phyloP scores from a whole-genome alignment of 345 rosid genomes.

The Linum trigynum region DNA sequence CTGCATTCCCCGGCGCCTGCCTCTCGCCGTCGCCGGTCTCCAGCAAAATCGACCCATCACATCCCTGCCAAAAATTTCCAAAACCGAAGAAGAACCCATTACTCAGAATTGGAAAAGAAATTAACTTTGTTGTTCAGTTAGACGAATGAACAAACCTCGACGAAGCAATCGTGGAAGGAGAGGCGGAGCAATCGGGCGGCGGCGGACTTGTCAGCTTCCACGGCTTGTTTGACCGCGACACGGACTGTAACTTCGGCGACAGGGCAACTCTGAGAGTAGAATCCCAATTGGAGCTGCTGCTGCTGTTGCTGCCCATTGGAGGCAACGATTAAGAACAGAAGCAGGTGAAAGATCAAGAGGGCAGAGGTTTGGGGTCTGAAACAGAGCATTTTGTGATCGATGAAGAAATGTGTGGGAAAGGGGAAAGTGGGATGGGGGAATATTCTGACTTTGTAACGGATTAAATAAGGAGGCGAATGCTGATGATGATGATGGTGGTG shows the following conservation, averaged over 20 bases:
- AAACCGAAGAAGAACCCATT: neutral
- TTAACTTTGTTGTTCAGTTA: neutral
- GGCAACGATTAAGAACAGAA: neutral
- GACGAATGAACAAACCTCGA: slow-evolving; percentile 30
- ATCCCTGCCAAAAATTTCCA: slow-evolving; percentile 36
- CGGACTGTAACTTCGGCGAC: slow-evolving; percentile 51
- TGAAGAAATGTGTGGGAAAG: too few species aligned
- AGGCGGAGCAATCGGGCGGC: slow-evolving; percentile 62
- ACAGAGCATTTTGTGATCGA: neutral
- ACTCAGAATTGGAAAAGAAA: neutral
- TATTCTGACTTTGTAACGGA: too few species aligned
- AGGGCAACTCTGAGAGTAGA: slow-evolving; percentile 52
- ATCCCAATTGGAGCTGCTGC: slow-evolving; percentile 40
- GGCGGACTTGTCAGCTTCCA: slow-evolving; percentile 26
- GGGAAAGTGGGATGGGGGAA: too few species aligned
- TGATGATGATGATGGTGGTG: too few species aligned
- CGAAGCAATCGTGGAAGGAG: slow-evolving; percentile 88
- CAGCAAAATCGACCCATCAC: slow-evolving; percentile 80
- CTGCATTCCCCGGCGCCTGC: slow-evolving; percentile 58
- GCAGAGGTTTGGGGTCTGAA: neutral
- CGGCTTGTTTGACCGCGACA: slow-evolving; percentile 35
- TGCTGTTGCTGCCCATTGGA: slow-evolving; percentile 18
- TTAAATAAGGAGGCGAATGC: too few species aligned
- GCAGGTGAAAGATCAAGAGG: neutral
- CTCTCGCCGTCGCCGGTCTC: slow-evolving; percentile 48